phyloP scores from a whole-genome alignment of 805 yeast species.

The Teunomyces funiuensis region DNA sequence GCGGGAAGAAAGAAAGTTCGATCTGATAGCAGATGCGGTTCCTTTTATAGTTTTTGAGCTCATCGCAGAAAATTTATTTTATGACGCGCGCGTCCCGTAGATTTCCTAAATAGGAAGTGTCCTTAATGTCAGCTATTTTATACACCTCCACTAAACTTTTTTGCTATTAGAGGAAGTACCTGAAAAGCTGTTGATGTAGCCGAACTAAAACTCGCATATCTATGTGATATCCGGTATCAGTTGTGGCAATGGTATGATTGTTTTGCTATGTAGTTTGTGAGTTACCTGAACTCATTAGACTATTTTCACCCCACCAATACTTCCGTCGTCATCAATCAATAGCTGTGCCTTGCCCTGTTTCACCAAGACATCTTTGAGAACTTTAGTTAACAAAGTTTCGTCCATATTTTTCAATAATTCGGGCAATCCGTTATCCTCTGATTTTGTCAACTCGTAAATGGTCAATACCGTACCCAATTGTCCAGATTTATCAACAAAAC shows the following conservation, averaged over 20 bases:
- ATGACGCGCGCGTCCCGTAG: slow-evolving; percentile 2
- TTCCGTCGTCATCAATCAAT: slow-evolving; percentile 63
- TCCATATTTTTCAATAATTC: slow-evolving; percentile 68
- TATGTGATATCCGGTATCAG: slow-evolving; percentile 5
- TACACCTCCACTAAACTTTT: slow-evolving; percentile 10
- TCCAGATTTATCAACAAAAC: slow-evolving; percentile 62
- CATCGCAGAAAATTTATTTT: slow-evolving; percentile 6
- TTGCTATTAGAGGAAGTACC: slow-evolving; percentile 10
- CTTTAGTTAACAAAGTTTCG: slow-evolving; percentile 49
- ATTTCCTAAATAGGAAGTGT: slow-evolving; percentile 5
- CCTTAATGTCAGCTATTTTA: slow-evolving; percentile 9
- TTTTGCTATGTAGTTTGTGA: neutral
- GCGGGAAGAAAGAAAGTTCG: slow-evolving; percentile 42
- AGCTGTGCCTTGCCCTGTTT: slow-evolving; percentile 72
- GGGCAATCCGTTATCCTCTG: slow-evolving; percentile 53
- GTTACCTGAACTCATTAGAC: slow-evolving; percentile 29
- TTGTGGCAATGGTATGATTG: neutral
- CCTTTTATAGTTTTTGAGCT: slow-evolving; percentile 11
- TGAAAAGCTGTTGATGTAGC: slow-evolving; percentile 9
- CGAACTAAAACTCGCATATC: slow-evolving; percentile 4
- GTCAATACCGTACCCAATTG: slow-evolving; percentile 78
- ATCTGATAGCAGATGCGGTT: slow-evolving; percentile 6
- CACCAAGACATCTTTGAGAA: slow-evolving; percentile 54
- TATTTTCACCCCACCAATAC: slow-evolving; percentile 76
- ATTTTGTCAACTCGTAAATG: slow-evolving; percentile 71